These are phyloP conservation scores for Crithidia brevicula DNA, from an alignment of 208 protist genomes.

Conservation along the genomic window DNA sequence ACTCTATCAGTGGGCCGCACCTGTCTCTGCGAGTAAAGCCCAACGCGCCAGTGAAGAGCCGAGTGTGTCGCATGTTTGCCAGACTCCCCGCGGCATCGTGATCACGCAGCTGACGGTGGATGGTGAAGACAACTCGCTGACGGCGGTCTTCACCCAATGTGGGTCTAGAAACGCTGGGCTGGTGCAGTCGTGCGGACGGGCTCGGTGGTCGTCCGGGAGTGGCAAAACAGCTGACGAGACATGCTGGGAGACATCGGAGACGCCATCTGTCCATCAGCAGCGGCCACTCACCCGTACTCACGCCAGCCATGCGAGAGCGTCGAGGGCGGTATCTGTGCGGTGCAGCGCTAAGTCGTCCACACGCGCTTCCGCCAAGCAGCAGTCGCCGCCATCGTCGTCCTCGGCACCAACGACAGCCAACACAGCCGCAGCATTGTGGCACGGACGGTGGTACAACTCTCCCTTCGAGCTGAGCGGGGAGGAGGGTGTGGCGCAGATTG, in stretches of 20 bases:
- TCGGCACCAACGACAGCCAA: not conserved
- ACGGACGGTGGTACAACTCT: constrained; percentile 28
- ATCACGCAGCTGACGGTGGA: constrained; percentile 17
- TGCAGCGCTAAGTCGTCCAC: constrained; percentile 10
- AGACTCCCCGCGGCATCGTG: not conserved
- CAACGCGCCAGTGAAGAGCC: not conserved
- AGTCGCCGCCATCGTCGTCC: not conserved
- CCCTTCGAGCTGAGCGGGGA: constrained; percentile 7
- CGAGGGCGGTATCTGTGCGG: constrained; percentile 13
- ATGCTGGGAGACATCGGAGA: not conserved
- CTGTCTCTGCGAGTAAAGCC: not conserved
- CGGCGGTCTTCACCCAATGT: constrained; percentile 16
- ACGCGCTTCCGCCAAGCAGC: constrained; percentile 18
- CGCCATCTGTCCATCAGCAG: not conserved
- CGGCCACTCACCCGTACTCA: not conserved
- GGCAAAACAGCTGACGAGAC: constrained; percentile 9
- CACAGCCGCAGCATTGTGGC: constrained; percentile 23
- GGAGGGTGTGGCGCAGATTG: not conserved
- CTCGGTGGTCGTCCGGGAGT: constrained; percentile 11
- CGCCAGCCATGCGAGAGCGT: not conserved
- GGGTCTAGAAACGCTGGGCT: too few species aligned
- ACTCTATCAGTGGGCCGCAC: constrained; percentile 20
- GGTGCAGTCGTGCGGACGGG: not conserved
- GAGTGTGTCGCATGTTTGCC: not conserved
- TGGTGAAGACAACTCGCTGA: constrained; percentile 10